A percentile compares a stretch with the other conserved stretches of the same genome.
phyloP scores from a whole-genome alignment of 2,329 filamentous ascomycete genomes.

The Blastomyces gilchristii region DNA sequence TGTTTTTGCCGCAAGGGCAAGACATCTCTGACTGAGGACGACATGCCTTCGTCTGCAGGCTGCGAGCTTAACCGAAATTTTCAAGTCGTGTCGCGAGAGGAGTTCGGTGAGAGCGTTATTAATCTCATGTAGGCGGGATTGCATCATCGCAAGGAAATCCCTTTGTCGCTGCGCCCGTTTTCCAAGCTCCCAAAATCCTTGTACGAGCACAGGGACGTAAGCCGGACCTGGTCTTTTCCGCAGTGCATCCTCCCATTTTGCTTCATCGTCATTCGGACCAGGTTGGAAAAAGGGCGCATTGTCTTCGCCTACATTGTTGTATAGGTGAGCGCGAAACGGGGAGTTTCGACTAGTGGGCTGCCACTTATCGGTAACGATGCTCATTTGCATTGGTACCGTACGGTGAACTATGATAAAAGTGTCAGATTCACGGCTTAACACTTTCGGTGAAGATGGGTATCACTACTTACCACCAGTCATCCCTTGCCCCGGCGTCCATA shows the following conservation, averaged over 20 bases:
- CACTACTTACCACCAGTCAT: conserved; percentile 31
- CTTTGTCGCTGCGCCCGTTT: conserved; percentile 49
- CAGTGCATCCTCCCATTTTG: conserved; percentile 55
- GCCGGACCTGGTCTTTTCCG: conserved; percentile 47
- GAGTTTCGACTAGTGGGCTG: conserved; percentile 43
- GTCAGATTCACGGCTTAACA: not conserved
- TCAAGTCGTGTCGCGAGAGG: conserved; percentile 51
- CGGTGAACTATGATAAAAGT: conserved; percentile 41
- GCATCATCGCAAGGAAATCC: conserved; percentile 47
- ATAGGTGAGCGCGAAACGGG: conserved; percentile 52
- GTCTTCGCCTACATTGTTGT: conserved; percentile 51
- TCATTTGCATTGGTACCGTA: conserved; percentile 51
- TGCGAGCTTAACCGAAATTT: conserved; percentile 48
- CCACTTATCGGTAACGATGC: conserved; percentile 54
- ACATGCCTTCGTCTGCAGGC: conserved; percentile 51
- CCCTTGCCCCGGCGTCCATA: conserved; percentile 36
- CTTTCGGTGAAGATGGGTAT: not conserved
- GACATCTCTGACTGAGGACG: conserved; percentile 49
- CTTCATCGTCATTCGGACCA: conserved; percentile 46
- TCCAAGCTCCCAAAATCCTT: conserved; percentile 51
- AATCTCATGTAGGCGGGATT: conserved; percentile 53
- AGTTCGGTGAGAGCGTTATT: conserved; percentile 51
- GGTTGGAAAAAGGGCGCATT: conserved; percentile 53
- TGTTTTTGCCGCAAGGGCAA: conserved; percentile 53
- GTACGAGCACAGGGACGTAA: conserved; percentile 50